Percentiles rank a stretch among this genome's conserved stretches.
phyloP scores from a whole-genome alignment of 2,329 filamentous ascomycete genomes.

The Apiospora rasikravindrae region DNA sequence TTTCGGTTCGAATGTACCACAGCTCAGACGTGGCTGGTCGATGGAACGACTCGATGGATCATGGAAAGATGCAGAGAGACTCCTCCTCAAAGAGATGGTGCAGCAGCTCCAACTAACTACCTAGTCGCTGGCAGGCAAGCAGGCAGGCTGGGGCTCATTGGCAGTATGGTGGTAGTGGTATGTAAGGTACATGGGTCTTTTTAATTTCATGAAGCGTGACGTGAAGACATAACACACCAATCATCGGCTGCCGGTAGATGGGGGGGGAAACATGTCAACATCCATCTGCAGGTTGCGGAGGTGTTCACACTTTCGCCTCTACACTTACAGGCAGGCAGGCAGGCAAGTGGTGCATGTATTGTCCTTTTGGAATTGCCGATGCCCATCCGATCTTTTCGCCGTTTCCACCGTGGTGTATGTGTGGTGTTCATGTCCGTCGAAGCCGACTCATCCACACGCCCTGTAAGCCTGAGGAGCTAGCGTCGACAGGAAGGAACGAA shows the following conservation, averaged over 20 bases:
- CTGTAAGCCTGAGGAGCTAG: not conserved
- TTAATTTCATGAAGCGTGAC: not conserved
- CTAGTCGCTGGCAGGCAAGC: not conserved
- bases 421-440: conserved; percentile 3
- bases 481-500: not conserved
- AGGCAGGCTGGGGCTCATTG: not conserved
- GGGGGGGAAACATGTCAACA: not conserved
- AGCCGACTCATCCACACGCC: not conserved
- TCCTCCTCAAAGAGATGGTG: not conserved
- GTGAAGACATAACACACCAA: conserved; percentile 7
- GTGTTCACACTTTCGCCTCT: not conserved
- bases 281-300: not conserved
- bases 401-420: not conserved
- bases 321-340: not conserved
- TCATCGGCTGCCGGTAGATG: not conserved
- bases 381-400: not conserved
- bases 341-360: not conserved
- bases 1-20: not conserved
- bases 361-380: not conserved
- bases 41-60: not conserved
- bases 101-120: not conserved
- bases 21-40: not conserved
- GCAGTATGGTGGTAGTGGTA: not conserved
- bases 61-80: not conserved
- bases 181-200: conserved; percentile 9